Conservation (phyloP, 805 yeast species). For the Saccharomycopsis selenospora region DNA sequence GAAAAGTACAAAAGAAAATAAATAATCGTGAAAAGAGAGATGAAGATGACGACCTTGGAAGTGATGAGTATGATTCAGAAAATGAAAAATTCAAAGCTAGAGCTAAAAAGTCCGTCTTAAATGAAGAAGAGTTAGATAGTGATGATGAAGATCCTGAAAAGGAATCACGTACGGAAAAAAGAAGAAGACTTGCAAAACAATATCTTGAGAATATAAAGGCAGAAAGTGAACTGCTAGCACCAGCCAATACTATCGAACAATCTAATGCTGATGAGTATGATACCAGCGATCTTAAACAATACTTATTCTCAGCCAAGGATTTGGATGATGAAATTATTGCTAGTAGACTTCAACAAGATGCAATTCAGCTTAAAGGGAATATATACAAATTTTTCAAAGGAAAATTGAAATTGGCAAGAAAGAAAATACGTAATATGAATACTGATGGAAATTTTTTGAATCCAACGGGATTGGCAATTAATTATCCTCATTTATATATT, state of each 20-base stretch:
- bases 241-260: constrained; percentile 17
- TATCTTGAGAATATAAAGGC: constrained; percentile 72
- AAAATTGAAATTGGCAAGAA: constrained; percentile 33
- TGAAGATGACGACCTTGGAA: constrained; percentile 50
- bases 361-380: constrained; percentile 82
- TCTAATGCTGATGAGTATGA: constrained; percentile 24
- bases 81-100: constrained; percentile 27
- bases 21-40: constrained; percentile 24
- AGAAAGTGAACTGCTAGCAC: constrained; percentile 38
- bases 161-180: constrained; percentile 86
- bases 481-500: constrained; percentile 51
- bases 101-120: constrained; percentile 32
- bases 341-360: constrained; percentile 75
- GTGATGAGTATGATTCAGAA: constrained; percentile 32
- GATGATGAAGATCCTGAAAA: constrained; percentile 65
- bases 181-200: constrained; percentile 90
- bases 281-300: constrained; percentile 27
- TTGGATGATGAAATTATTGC: constrained; percentile 81
- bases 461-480: constrained; percentile 38
- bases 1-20: constrained; percentile 19
- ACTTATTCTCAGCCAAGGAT: constrained; percentile 81
- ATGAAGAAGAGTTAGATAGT: constrained; percentile 30
- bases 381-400: constrained; percentile 64
- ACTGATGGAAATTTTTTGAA: constrained; percentile 28
- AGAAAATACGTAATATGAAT: constrained; percentile 21